Percentiles rank a stretch among this genome's conserved stretches.
These are phyloP conservation scores for Wickerhamomyces tratensis DNA, from an alignment of 805 yeast genomes.

Conservation along the genomic window DNA sequence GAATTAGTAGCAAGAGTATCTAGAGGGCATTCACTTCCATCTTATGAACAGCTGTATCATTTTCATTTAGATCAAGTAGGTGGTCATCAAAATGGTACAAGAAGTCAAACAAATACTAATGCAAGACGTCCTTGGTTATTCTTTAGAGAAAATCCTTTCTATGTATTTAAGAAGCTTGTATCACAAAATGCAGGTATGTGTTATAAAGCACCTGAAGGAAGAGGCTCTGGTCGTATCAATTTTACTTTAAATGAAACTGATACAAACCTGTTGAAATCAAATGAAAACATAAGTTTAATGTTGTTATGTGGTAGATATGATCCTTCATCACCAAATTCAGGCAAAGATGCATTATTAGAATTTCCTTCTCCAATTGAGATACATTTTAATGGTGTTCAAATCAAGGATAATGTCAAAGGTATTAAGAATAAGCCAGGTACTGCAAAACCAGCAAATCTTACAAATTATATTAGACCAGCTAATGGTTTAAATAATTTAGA, in stretches of 20 bases:
- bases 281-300: constrained; percentile 29
- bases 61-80: too few species aligned
- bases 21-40: constrained; percentile 27
- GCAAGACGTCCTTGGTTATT: constrained; percentile 30
- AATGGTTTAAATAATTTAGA: constrained; percentile 33
- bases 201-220: constrained; percentile 27
- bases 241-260: constrained; percentile 39
- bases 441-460: constrained; percentile 73
- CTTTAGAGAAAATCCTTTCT: constrained; percentile 51
- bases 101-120: constrained; percentile 1
- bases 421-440: constrained; percentile 71
- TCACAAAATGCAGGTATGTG: constrained; percentile 39
- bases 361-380: constrained; percentile 72
- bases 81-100: too few species aligned
- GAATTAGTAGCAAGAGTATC: constrained; percentile 28
- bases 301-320: constrained; percentile 45
- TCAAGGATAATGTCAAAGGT: constrained; percentile 58
- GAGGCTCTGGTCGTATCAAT: constrained; percentile 33
- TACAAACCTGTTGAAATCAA: constrained; percentile 21
- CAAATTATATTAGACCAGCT: constrained; percentile 31
- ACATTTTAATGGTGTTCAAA: constrained; percentile 39
- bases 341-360: constrained; percentile 30
- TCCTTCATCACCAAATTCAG: constrained; percentile 8
- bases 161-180: constrained; percentile 34
- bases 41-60: constrained; percentile 21